These are phyloP conservation scores for Cordyceps javanica DNA, from an alignment of 2,329 filamentous ascomycete genomes.

Conservation along the genomic window DNA sequence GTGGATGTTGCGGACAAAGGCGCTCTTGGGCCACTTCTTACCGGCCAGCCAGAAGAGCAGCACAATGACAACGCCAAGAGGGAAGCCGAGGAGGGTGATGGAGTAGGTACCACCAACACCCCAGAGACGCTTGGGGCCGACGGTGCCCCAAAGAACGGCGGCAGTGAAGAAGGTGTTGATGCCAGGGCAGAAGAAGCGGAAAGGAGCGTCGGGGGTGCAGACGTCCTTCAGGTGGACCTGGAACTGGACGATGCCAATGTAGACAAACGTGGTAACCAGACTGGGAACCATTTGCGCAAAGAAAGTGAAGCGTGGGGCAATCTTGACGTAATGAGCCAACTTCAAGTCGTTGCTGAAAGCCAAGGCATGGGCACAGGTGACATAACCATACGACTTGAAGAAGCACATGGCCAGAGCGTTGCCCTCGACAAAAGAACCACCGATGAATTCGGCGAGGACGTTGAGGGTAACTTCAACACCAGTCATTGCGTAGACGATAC, in stretches of 20 bases:
- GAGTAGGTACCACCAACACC: constrained; percentile 23
- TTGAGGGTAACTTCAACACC: constrained; percentile 37
- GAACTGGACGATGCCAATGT: constrained; percentile 38
- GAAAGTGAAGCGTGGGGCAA: constrained; percentile 41
- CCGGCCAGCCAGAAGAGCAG: constrained; percentile 31
- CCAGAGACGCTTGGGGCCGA: constrained; percentile 43
- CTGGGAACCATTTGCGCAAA: constrained; percentile 40
- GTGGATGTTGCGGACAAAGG: constrained; percentile 33
- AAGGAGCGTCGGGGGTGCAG: constrained; percentile 30
- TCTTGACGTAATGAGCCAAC: constrained; percentile 45
- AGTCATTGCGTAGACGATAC: constrained; percentile 38
- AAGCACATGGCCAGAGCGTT: constrained; percentile 31
- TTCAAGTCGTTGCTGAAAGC: constrained; percentile 40
- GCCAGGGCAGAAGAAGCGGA: constrained; percentile 31
- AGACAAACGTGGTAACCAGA: constrained; percentile 39
- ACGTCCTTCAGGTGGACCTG: constrained; percentile 28
- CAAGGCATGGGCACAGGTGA: constrained; percentile 25
- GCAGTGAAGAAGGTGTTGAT: constrained; percentile 29
- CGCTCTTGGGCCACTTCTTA: constrained; percentile 27
- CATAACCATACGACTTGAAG: constrained; percentile 28
- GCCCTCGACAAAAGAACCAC: constrained; percentile 29
- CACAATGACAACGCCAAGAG: constrained; percentile 29
- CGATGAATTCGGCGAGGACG: constrained; percentile 36
- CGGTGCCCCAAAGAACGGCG: constrained; percentile 44
- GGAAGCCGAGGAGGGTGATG: constrained; percentile 36